Evolutionary conservation across 2,329 filamentous ascomycete species (phyloP).

Genomic region (Aaosphaeria pasadenensis): DNA sequence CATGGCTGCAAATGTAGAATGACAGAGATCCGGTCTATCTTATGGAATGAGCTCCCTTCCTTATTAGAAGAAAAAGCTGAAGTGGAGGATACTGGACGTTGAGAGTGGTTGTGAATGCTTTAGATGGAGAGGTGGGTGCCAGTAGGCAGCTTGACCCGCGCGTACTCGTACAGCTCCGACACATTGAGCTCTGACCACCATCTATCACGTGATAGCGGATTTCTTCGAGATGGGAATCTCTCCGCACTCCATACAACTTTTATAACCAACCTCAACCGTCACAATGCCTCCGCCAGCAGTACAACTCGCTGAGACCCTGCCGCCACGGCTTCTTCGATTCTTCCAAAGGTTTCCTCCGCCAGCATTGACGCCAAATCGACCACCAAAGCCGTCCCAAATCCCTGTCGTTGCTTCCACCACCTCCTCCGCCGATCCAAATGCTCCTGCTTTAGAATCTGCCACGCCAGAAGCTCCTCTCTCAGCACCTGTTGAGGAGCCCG

Average conservation of each 20-base stretch:
- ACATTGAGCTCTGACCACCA: slow-evolving; percentile 1
- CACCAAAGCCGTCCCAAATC: slow-evolving; percentile 10
- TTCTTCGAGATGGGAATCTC: slow-evolving; percentile 3
- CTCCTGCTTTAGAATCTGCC: slow-evolving; percentile 31
- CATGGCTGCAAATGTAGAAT: slow-evolving; percentile 28
- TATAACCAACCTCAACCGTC: slow-evolving; percentile 1
- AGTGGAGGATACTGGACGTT: not conserved
- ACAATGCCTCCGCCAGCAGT: not conserved
- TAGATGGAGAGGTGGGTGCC: slow-evolving; percentile 5
- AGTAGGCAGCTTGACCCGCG: not conserved
- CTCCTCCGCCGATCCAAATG: slow-evolving; percentile 37
- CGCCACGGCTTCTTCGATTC: slow-evolving; percentile 76
- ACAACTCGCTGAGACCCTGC: slow-evolving; percentile 46
- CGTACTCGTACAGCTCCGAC: slow-evolving; percentile 13
- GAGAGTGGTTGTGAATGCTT: not conserved
- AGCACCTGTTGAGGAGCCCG: slow-evolving; percentile 12
- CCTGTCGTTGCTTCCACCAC: slow-evolving; percentile 19
- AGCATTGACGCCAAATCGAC: slow-evolving; percentile 39
- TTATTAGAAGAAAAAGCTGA: not conserved
- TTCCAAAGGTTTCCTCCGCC: slow-evolving; percentile 83
- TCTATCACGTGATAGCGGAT: slow-evolving; percentile 9
- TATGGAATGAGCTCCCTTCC: no score
- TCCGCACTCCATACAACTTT: not conserved
- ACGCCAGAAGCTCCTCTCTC: slow-evolving; percentile 8
- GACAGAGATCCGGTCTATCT: not conserved